phyloP scores from a whole-genome alignment of 305 asterid species.

The Solanum chacoense region DNA sequence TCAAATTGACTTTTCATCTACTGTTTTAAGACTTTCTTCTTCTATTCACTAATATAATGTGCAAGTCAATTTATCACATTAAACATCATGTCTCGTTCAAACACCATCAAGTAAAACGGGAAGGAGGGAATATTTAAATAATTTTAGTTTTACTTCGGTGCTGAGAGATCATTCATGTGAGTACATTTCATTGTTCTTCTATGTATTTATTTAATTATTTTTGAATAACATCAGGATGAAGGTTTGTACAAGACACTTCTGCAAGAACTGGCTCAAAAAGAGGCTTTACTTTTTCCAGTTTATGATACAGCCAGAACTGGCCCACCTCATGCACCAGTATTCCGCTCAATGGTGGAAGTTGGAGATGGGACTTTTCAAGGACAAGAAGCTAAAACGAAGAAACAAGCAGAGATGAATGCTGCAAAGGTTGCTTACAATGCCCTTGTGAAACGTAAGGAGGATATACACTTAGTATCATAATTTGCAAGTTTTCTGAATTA shows the following conservation, averaged over 20 bases:
- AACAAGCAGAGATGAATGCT: constrained; percentile 75
- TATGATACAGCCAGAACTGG: constrained; percentile 45
- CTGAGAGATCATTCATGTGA: neutral
- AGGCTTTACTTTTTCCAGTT: constrained; percentile 37
- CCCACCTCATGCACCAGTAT: constrained; percentile 38
- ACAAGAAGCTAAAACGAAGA: constrained; percentile 50
- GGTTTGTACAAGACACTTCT: constrained; percentile 52
- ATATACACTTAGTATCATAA: neutral
- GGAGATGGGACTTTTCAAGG: constrained; percentile 40
- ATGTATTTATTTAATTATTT: neutral
- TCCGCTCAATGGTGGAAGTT: constrained; percentile 45
- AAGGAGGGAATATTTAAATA: neutral
- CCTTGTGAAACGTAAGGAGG: constrained; percentile 38
- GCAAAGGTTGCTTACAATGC: constrained; percentile 56
- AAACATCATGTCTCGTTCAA: neutral
- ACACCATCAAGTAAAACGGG: neutral
- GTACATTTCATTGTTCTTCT: neutral
- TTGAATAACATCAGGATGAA: constrained; percentile 36
- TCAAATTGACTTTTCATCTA: neutral
- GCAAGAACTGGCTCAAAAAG: constrained; percentile 57
- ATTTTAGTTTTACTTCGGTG: neutral
- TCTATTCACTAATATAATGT: neutral
- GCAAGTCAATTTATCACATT: neutral
- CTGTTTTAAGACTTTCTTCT: constrained; percentile 3
- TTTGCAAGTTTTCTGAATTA: neutral